A percentile compares a stretch with the other conserved stretches of the same genome.
These are phyloP conservation scores for Parmales sp. DNA, from an alignment of 108 stramenopile genomes.

Conservation along the genomic window DNA sequence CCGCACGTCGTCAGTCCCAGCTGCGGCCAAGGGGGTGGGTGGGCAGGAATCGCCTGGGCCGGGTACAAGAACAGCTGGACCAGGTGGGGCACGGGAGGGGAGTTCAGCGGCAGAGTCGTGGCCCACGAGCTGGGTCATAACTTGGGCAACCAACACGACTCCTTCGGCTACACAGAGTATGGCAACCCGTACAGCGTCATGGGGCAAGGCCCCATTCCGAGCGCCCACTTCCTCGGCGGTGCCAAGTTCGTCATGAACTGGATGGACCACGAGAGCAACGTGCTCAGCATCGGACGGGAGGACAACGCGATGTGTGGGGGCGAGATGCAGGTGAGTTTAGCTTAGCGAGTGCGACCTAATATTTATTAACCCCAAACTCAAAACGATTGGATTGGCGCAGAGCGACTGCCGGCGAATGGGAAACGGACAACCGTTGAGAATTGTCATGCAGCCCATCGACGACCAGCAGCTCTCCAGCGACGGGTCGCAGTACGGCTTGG, in stretches of 20 bases:
- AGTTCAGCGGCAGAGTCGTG: not conserved
- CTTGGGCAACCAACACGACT: slow-evolving; percentile 11
- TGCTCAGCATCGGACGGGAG: not conserved
- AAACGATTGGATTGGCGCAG: too few relatives aligned
- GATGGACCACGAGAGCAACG: not conserved
- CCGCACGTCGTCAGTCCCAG: not conserved
- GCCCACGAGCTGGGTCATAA: slow-evolving; percentile 16
- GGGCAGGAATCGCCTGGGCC: not conserved
- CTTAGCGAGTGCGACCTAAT: too few relatives aligned
- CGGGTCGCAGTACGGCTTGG: not conserved
- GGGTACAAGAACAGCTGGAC: not conserved
- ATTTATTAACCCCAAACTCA: too few relatives aligned
- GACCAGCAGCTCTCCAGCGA: not conserved
- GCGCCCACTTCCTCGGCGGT: not conserved
- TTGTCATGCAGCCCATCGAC: not conserved
- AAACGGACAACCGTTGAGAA: too few relatives aligned
- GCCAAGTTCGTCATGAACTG: not conserved
- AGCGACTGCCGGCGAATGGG: too few relatives aligned
- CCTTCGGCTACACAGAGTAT: not conserved
- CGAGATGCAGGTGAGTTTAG: not conserved
- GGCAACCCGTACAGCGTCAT: slow-evolving; percentile 1
- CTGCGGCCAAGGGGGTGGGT: not conserved
- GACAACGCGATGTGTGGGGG: not conserved
- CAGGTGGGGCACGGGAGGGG: not conserved
- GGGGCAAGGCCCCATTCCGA: not conserved